Evolutionary conservation across 1,139 yeast genomes (phyloP), one percentile per base, ranked within the genome.

Genomic region (Lodderomyces theae): DNA sequence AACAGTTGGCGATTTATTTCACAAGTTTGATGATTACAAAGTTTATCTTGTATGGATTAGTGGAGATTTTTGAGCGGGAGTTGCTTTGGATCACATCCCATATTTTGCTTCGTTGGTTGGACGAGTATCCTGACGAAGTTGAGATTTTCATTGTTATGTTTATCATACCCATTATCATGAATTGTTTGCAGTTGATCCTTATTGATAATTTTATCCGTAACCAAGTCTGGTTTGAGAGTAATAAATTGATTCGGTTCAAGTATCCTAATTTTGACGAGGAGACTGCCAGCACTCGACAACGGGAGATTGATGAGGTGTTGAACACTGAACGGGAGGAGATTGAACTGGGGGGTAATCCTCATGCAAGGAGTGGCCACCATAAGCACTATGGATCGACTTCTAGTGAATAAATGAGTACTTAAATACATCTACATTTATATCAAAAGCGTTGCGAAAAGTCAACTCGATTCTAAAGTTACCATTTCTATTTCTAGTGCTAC

Each of bases 131-230:
- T 1, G 72, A 70, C 24, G 80, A 85, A 49, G 63, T 88, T 37
- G 96, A 90, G 58, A 86, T 90, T 7, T 81, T 86, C 38, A 77
- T 92, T 50, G 96, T 92, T 35, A 85, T 90, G 81, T 79, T 90
- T 57, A 75, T 88, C 2, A 82, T 84, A 46, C 94, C 94, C 1
- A 69, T 85, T 2, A 61, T 82, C 15, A 79, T 92, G 84, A 90
- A 92, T 60, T 81, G 94, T 46, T 70, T 92, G 51, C 97, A 92
- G 64, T 85, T 88, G 56, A 77, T 86, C 38, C 77, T 92, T 49
- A 81, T 92, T 34, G 98, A 92, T 58, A 86, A 86, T 53, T 85
- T 92, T 46, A 89, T 92, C 51, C 88, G 86, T 59, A 65, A 67
- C 48, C 72, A 69, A 42, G 47, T 61, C 39, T 57, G 66, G 52